Evolutionary conservation across 805 yeast genomes (phyloP).

Genomic region (Ogataea philodendri): DNA sequence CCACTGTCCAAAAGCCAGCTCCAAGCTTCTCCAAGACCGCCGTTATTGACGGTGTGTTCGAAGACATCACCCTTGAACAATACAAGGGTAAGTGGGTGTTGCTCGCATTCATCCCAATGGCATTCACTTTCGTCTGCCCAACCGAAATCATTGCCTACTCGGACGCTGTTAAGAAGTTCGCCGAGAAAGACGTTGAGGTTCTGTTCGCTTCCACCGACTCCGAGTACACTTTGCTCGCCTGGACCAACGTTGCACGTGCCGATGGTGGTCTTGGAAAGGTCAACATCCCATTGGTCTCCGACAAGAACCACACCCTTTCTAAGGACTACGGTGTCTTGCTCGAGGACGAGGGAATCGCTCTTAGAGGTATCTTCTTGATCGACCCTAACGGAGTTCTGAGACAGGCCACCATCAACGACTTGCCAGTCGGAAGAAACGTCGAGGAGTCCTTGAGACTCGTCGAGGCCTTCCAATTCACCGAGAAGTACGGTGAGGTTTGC

Average conservation of each 20-base stretch:
- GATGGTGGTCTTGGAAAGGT: conserved; percentile 98
- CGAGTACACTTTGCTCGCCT: conserved; percentile 94
- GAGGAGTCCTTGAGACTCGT: conserved; percentile 96
- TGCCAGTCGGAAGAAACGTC: conserved; percentile 98
- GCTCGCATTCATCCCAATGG: conserved; percentile 96
- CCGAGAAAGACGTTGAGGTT: conserved; percentile 82
- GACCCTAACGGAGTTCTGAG: conserved; percentile 94
- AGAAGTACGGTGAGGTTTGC: conserved; percentile 98
- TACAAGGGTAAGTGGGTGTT: conserved; percentile 98
- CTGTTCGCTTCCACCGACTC: conserved; percentile 98
- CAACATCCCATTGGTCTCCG: conserved; percentile 92
- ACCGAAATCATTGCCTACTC: conserved; percentile 99
- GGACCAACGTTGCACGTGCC: conserved; percentile 96
- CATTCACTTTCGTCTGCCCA: conserved; percentile 99
- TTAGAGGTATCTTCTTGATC: conserved; percentile 97
- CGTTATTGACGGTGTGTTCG: conserved; percentile 93
- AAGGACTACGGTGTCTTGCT: conserved; percentile 96
- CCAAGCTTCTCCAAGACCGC: conserved; percentile 96
- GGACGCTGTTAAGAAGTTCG: conserved; percentile 87
- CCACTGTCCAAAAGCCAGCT: conserved; percentile 91
- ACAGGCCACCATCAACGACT: conserved; percentile 97
- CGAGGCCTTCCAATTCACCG: conserved; percentile 99
- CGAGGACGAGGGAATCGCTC: conserved; percentile 94
- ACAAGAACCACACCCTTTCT: conserved; percentile 93
- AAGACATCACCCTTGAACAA: conserved; percentile 90